Base-by-base conservation (phyloP, 2,329 filamentous ascomycete species). In the Nemania sp. region DNA sequence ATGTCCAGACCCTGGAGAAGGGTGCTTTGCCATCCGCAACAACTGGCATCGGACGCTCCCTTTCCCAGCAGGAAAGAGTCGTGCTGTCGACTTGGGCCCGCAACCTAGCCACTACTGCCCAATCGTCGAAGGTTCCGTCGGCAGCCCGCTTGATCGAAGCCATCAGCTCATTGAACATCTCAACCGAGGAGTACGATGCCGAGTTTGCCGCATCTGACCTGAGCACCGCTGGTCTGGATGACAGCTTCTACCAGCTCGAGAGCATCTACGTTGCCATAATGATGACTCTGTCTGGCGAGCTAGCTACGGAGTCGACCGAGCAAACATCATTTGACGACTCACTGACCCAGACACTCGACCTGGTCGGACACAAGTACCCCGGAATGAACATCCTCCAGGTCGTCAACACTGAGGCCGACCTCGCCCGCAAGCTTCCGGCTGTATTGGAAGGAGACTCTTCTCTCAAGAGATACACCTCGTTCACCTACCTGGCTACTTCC, bases 301-400 rank as follows among this genome's bases (percentile, higher is more conserved):
- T 49, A 25, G 32, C 43, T 49, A 43, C 37, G 15, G 43, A 13
- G 4, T 32, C 57, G 13, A 35, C 13, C 25, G 57, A 20, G 25
- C 20, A 42, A 9, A 25, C 29, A 17, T 34, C 20, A 15, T 3
- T 17, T 2, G 54, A 54, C 4, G 54, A 58, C 29, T 58, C 54
- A 18, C 32, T 57, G 10, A n/a, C n/a, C 12, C 39, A 52, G 20
- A 57, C 48, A 32, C 20, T 64, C 1, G 62, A 64, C 46, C 37
- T 64, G 10, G 15, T 62, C 9, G 59, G 42, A 12, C 62, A 64
- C 39, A 62, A 64, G 59, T 54, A 64, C 32, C 47, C 62, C 13
- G 56, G 59, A 18, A 59, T 64, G 59, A 54, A 59, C 18, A 62
- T 64, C 18, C 51, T 62, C 12, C 18, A 59, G 43, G 49, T 64